Evolutionary conservation across 108 stramenopile genomes (phyloP).

Genomic region (Pseudonitzschia multiseries): DNA sequence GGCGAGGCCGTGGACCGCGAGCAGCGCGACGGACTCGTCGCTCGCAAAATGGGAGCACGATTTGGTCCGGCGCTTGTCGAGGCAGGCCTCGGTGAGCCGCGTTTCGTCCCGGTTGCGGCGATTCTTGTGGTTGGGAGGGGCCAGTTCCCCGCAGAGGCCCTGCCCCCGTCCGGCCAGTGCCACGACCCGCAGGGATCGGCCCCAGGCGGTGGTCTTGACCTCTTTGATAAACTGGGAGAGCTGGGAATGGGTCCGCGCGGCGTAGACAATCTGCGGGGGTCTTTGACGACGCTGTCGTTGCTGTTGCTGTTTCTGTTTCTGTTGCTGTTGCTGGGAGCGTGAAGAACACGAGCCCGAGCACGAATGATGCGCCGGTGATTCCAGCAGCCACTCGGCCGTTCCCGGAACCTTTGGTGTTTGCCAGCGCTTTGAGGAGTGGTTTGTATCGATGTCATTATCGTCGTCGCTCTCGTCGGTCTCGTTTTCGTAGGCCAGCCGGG

Average conservation of each 20-base stretch:
- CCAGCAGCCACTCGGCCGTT: conserved; percentile 17
- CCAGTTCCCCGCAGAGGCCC: conserved; percentile 76
- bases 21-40: conserved; percentile 56
- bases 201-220: conserved; percentile 73
- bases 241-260: conserved; percentile 96
- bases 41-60: conserved; percentile 71
- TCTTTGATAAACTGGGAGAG: conserved; percentile 94
- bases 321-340: not conserved
- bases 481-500: conserved; percentile 3
- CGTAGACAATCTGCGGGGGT: conserved; percentile 82
- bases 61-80: conserved; percentile 75
- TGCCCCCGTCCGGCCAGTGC: conserved; percentile 82
- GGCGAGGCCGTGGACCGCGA: conserved; percentile 82
- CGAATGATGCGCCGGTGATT: not conserved
- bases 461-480: conserved; percentile 1
- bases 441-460: not conserved
- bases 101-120: conserved; percentile 45
- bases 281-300: not conserved
- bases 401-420: not conserved
- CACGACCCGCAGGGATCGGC: conserved; percentile 66
- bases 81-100: conserved; percentile 85
- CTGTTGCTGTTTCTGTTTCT: no score
- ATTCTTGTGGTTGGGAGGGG: conserved; percentile 20
- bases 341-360: not conserved
- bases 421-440: not conserved